Percentiles rank a stretch among this genome's conserved stretches.
These are phyloP conservation scores for Colletotrichum scovillei DNA, from an alignment of 2,329 filamentous ascomycete genomes.

Conservation along the genomic window DNA sequence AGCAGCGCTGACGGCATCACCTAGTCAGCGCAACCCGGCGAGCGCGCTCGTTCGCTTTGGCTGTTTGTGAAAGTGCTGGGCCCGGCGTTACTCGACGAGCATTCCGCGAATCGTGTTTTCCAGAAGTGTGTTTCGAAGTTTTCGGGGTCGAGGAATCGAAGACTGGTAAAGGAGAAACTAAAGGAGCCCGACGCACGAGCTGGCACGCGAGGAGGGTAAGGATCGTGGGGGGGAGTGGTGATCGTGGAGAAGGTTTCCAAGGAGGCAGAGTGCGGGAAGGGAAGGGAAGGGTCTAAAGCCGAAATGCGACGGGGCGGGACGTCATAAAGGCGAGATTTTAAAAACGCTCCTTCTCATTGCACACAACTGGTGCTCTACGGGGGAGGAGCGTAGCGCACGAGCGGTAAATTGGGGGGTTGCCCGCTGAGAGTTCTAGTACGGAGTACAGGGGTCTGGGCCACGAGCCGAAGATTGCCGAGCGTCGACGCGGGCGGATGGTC, in stretches of 20 bases:
- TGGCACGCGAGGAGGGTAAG: not conserved
- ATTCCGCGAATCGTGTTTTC: not conserved
- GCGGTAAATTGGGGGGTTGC: slow-evolving; percentile 17
- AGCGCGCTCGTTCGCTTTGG: slow-evolving; percentile 17
- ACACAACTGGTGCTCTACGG: slow-evolving; percentile 2
- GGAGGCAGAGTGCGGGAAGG: slow-evolving; percentile 2
- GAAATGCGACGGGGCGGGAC: slow-evolving; percentile 32
- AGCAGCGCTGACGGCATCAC: slow-evolving; percentile 67
- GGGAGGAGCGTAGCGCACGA: slow-evolving; percentile 17
- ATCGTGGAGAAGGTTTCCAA: slow-evolving; percentile 25
- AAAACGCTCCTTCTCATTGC: slow-evolving; percentile 35
- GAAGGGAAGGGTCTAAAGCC: slow-evolving; percentile 29
- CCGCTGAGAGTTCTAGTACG: slow-evolving; percentile 22
- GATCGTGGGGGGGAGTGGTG: slow-evolving; percentile 24
- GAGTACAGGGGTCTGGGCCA: slow-evolving; percentile 33
- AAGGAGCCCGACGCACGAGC: not conserved
- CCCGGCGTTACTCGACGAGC: not conserved
- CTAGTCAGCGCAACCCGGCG: slow-evolving; percentile 37
- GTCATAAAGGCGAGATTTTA: slow-evolving; percentile 36
- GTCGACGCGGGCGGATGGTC: slow-evolving; percentile 26
- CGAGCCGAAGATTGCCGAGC: slow-evolving; percentile 37
- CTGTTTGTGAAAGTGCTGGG: not conserved
- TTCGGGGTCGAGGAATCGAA: not conserved
- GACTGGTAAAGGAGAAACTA: not conserved
- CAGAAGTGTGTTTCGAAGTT: not conserved